Base-by-base conservation (phyloP, 2,329 filamentous ascomycete species). In the Trichoderma arundinaceum region DNA sequence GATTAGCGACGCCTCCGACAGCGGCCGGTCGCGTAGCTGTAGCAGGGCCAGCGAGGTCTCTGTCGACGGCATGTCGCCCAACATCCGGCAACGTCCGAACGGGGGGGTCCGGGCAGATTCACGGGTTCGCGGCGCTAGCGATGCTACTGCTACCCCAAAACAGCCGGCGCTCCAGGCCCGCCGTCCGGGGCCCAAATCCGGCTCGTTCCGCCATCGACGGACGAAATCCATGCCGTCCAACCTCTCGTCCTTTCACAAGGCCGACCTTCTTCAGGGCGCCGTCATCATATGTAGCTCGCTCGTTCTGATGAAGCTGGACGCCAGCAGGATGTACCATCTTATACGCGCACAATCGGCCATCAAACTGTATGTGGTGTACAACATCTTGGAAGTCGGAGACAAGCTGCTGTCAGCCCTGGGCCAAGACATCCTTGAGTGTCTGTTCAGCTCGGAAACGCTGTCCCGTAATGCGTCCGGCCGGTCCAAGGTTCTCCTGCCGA, bases 341-440 rank as follows among this genome's bases (percentile, higher is more conserved):
- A 97, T 99, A 72, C 90, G 94, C 53, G 95, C 93, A 0, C 95
- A 99, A 77, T 94, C 94, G 1, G 94, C 94, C 7, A 97, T 99
- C 80, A 99, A 99, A 76, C 85, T 99, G 10, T 99, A 99, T 76
- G 95, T 99, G 66, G 98, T 99, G 64, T 99, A 97, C 82, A 99
- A 99, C 74, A 92, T 97, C 39, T 86, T 99, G 5, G 95, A 99
- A 78, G 91, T 96, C 1, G 91, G 91, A 62, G 95, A 99, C 77
- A 90, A 94, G 7, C 84, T 99, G 0, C 87, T 98, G 35, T 92
- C 92, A 0, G 94, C 95, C 0, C 83, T 99, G 2, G 95, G 95
- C 0, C 96, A 99, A 77, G 96, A 99, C 77, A 92, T 99, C 1
- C 86, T 98, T 5, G 95, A 99, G 77, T 98, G 94, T 72, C 84